Base-by-base conservation (phyloP, 148 eudicot species). In the Vaccinium corymbosum region DNA sequence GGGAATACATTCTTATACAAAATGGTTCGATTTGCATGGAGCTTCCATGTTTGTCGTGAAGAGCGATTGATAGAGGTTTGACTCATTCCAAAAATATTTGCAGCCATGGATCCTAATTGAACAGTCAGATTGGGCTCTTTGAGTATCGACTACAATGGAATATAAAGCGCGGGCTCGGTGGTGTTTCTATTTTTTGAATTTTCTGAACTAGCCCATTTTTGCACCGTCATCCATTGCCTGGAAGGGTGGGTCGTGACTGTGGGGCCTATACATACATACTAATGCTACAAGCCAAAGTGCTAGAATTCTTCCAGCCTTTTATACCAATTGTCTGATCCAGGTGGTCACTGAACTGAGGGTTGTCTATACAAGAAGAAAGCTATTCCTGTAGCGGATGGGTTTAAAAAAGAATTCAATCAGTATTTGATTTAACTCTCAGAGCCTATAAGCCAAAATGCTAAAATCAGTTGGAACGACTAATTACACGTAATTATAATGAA, bases 151-250 rank as follows among this genome's bases (percentile, higher is more conserved):
- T 38, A 7, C 25, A 19, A 20, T 51, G 62, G 48, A n/a, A 49
- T 9, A 68, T 48, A 32, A 81, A 50, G 25, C 19, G 61, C 1
- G 1, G 35, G 35, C 84, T 4, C 29, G 12, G 42, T n/a, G 19
- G 62, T 7, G 61, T 49, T 6, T 51, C n/a, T 7, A 7, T 27
- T 19, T 32, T 32, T 20, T 66, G 59, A 15, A 51, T n/a, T 27
- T 22, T 71, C 49, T 82, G 84, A 29, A 49, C 66, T 64, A 64
- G 73, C 16, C 61, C 76, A 29, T 22, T 81, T 27, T 68, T 80
- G 15, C 19, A 52, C 42, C 14, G 66, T 27, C 48, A 51, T 55
- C 46, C 81, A 78, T 27, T 0, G 32, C 48, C 22, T 78, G 48
- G 25, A 78, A 78, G 48, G 13, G 38, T 32, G 81, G 75, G 57